Base-by-base conservation (phyloP, 1,284 basidiomycete genomes). In the Pyrrhoderma noxium region DNA sequence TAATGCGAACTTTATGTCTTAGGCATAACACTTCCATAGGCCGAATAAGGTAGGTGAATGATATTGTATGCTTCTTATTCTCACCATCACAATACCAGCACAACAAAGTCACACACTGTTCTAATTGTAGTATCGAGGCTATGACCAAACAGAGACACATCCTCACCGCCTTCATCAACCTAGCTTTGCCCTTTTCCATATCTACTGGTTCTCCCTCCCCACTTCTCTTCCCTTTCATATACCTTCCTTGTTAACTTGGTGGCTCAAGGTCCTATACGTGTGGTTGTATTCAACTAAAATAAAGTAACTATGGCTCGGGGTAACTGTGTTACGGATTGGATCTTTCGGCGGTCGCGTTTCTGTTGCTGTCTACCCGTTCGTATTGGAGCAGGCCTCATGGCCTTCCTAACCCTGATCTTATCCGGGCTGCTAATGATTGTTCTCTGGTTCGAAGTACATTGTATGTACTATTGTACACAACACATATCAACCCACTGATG, bases 291-390 rank as follows among this genome's bases (percentile, higher is more conserved):
- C n/a, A n/a, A n/a, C n/a, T n/a, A n/a, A n/a, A n/a, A n/a, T n/a
- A 51, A 18, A 16, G 14, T 16, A 14, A 19, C 37, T 19, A 72
- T 74, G 72, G 59, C 66, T n/a, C n/a, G n/a, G n/a, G n/a, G n/a
- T 0, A 74, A 71, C 62, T 71, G 68, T 54, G 70, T 58, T 58
- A 61, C 65, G 52, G 68, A 71, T 23, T 61, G 72, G 35, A 65
- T 76, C 50, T 70, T 71, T 47, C 69, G 71, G 14, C 66, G 70
- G 16, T 67, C 59, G 46, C 74, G 67, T 2, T 82, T 76, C 60
- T 85, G 82, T 60, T 82, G 70, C 58, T 85, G 82, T 60, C 62
- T 85, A 57, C 76, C 80, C 40, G 76, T 81, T n/a, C 73, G 82
- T 52, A 52, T 76, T 2, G 80, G 82, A 31, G 79, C 82, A 34